Evolutionary conservation across 768 basidiomycete species (phyloP).

Genomic region (Botryobasidium botryosum): DNA sequence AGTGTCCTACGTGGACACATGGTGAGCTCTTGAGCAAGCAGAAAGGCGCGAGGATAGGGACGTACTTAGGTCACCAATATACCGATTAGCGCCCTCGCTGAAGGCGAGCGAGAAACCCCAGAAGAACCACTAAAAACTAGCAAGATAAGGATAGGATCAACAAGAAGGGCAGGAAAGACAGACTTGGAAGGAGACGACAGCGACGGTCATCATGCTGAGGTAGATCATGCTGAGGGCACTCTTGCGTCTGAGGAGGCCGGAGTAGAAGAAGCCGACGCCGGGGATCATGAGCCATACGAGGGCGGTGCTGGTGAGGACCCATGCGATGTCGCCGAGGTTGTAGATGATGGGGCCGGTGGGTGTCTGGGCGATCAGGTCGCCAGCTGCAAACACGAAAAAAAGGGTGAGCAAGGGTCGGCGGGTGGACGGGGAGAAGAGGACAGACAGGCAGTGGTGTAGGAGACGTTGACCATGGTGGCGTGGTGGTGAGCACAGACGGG

Average conservation of each 20-base stretch:
- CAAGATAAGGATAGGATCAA: not conserved
- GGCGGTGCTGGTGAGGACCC: conserved; percentile 56
- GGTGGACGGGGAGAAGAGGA: not conserved
- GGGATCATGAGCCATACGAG: conserved; percentile 78
- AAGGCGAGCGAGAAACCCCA: conserved; percentile 94
- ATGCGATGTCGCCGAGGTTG: conserved; percentile 50
- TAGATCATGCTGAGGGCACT: conserved; percentile 88
- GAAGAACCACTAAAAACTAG: conserved; percentile 65
- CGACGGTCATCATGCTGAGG: conserved; percentile 57
- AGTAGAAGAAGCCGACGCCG: conserved; percentile 78
- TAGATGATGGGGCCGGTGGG: conserved; percentile 22
- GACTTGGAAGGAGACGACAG: conserved; percentile 47
- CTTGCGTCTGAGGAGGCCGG: conserved; percentile 79
- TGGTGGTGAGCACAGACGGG: not conserved
- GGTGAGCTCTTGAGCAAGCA: not conserved
- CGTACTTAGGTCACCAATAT: conserved; percentile 73
- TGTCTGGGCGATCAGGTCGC: conserved; percentile 22
- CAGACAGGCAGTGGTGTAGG: conserved; percentile 15
- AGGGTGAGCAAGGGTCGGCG: not conserved
- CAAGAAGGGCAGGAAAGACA: conserved; percentile 10
- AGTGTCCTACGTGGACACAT: conserved; percentile 39
- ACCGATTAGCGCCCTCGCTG: conserved; percentile 53
- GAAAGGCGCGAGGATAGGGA: conserved; percentile 5
- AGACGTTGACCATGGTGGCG: conserved; percentile 17
- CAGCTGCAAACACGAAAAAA: conserved; percentile 19